Conservation (phyloP, 306 rosid genomes). For the Castanea sativa region DNA sequence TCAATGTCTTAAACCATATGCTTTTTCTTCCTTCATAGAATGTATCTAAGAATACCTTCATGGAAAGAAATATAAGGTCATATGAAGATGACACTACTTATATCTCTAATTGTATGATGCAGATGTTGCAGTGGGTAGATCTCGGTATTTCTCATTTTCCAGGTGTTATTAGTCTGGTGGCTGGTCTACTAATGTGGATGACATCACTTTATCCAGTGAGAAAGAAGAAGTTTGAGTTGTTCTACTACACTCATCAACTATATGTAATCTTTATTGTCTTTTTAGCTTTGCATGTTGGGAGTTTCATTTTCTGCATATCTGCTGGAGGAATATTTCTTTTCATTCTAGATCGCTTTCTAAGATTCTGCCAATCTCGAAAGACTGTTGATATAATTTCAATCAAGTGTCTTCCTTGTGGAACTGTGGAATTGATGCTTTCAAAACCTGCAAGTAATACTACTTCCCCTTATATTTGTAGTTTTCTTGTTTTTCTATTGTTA, state of each 20-base stretch:
- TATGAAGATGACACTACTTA: background rate
- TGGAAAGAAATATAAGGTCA: background rate
- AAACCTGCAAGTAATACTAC: constrained; percentile 70
- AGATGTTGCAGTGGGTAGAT: constrained; percentile 19
- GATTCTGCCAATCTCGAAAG: constrained; percentile 81
- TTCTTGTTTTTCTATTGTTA: background rate
- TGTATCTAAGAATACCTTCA: background rate
- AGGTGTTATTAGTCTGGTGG: background rate
- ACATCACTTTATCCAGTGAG: constrained; percentile 81
- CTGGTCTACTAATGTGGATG: constrained; percentile 89
- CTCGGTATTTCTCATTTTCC: too few species aligned
- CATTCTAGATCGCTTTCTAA: constrained; percentile 80
- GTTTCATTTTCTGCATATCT: constrained; percentile 61
- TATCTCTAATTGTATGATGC: constrained; percentile 27
- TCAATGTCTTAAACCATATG: background rate
- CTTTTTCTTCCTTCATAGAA: background rate
- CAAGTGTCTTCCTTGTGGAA: constrained; percentile 76
- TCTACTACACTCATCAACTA: constrained; percentile 91
- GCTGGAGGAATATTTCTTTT: constrained; percentile 82
- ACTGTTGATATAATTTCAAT: constrained; percentile 71
- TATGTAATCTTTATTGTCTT: constrained; percentile 67
- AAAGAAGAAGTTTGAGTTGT: constrained; percentile 72
- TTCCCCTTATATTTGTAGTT: constrained; percentile 1
- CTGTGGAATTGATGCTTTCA: constrained; percentile 76
- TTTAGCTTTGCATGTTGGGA: constrained; percentile 85